These are phyloP conservation scores for Yarrowia divulgata DNA, from an alignment of 805 yeast species.

Conservation along the genomic window DNA sequence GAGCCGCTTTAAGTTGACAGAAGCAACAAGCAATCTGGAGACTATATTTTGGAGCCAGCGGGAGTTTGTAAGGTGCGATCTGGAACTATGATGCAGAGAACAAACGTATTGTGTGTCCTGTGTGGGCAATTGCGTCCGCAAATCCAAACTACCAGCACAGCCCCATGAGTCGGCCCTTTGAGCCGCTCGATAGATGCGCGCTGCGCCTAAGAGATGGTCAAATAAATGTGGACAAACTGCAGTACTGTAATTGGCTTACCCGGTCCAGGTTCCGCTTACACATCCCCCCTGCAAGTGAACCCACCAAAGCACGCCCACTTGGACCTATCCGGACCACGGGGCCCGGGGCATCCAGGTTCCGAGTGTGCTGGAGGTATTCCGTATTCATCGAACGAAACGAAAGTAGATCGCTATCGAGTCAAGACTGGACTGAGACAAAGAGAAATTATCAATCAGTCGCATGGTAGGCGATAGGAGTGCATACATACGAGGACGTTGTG, in stretches of 20 bases:
- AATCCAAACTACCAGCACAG: background rate
- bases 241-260: background rate
- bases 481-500: no score
- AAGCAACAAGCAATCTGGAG: conserved; percentile 25
- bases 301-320: background rate
- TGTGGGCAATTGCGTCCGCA: background rate
- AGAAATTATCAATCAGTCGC: no score
- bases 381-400: no score
- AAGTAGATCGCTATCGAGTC: no score
- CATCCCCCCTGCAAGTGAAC: no score
- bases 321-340: background rate
- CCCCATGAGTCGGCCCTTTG: background rate
- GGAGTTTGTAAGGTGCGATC: background rate
- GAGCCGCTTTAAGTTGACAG: conserved; percentile 1
- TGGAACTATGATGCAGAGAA: background rate
- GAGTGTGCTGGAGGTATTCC: background rate
- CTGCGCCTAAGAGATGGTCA: background rate
- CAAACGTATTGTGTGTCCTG: background rate
- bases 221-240: no score
- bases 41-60: background rate
- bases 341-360: background rate
- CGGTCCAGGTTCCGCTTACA: background rate
- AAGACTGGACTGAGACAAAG: no score
- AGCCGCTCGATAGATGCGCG: background rate
- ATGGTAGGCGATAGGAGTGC: no score